Conservation (phyloP, 352 stramenopile genomes). For the Globisporangium okanoganense region DNA sequence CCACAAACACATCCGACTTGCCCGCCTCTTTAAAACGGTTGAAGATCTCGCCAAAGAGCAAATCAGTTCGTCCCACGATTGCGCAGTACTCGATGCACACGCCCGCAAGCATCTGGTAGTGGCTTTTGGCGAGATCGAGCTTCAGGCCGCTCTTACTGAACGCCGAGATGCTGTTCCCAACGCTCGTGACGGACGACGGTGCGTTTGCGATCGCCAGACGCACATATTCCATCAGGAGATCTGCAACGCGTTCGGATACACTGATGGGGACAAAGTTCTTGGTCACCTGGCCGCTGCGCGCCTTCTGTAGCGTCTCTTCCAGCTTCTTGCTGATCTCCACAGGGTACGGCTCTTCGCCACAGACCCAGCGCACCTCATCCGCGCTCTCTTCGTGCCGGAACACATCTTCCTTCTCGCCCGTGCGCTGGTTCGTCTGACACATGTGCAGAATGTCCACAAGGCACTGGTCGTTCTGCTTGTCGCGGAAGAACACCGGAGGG, state of each 20-base stretch:
- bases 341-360: slow-evolving; percentile 74
- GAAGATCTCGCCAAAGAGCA: slow-evolving; percentile 88
- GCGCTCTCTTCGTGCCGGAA: slow-evolving; percentile 81
- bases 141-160: slow-evolving; percentile 68
- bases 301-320: slow-evolving; percentile 84
- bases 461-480: slow-evolving; percentile 87
- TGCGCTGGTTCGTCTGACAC: slow-evolving; percentile 87
- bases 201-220: slow-evolving; percentile 84
- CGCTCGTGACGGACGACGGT: slow-evolving; percentile 27
- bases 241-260: slow-evolving; percentile 82
- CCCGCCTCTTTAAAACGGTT: slow-evolving; percentile 77
- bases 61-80: slow-evolving; percentile 78
- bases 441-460: slow-evolving; percentile 89
- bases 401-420: slow-evolving; percentile 83
- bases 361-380: slow-evolving; percentile 82
- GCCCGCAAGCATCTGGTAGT: slow-evolving; percentile 95
- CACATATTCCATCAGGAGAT: slow-evolving; percentile 89
- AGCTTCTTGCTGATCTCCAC: slow-evolving; percentile 79
- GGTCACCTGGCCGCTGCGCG: slow-evolving; percentile 70
- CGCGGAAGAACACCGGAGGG: slow-evolving; percentile 85
- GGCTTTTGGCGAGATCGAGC: slow-evolving; percentile 89
- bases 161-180: slow-evolving; percentile 11
- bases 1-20: slow-evolving; percentile 89
- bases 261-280: slow-evolving; percentile 90
- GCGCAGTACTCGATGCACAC: slow-evolving; percentile 96